phyloP scores from a whole-genome alignment of 768 basidiomycete genomes.

The Phlebiopsis gigantea region DNA sequence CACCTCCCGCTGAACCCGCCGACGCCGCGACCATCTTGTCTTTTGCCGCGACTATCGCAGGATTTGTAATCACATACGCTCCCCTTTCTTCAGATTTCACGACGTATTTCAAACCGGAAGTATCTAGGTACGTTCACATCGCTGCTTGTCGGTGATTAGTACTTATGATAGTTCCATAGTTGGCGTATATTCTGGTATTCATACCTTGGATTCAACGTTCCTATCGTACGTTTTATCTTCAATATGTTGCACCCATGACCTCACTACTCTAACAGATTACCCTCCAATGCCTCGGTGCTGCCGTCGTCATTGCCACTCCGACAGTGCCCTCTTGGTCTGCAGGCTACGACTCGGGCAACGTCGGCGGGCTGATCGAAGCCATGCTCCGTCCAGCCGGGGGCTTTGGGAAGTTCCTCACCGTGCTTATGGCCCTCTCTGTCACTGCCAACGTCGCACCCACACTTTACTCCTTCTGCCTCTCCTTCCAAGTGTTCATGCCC shows the following conservation, averaged over 20 bases:
- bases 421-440: constrained; percentile 70
- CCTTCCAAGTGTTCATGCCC: constrained; percentile 66
- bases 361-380: constrained; percentile 61
- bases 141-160: background rate
- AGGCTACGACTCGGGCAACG: constrained; percentile 47
- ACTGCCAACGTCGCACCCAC: constrained; percentile 79
- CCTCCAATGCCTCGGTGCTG: constrained; percentile 60
- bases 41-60: constrained; percentile 67
- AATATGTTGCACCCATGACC: background rate
- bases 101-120: constrained; percentile 56
- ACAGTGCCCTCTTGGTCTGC: constrained; percentile 49
- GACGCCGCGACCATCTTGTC: constrained; percentile 50
- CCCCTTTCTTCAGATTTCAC: constrained; percentile 69
- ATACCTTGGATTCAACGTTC: constrained; percentile 58
- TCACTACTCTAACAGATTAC: constrained; percentile 23
- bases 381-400: constrained; percentile 55
- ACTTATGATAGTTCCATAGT: constrained; percentile 25
- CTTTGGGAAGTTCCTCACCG: constrained; percentile 69
- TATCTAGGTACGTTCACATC: constrained; percentile 47
- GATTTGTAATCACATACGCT: constrained; percentile 64
- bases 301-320: constrained; percentile 53
- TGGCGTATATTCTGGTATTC: constrained; percentile 59
- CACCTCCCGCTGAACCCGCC: constrained; percentile 45
- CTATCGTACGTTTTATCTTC: constrained; percentile 46
- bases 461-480: constrained; percentile 76